Conservation (phyloP, 768 basidiomycete genomes). For the Hygrocybe coccinea region DNA sequence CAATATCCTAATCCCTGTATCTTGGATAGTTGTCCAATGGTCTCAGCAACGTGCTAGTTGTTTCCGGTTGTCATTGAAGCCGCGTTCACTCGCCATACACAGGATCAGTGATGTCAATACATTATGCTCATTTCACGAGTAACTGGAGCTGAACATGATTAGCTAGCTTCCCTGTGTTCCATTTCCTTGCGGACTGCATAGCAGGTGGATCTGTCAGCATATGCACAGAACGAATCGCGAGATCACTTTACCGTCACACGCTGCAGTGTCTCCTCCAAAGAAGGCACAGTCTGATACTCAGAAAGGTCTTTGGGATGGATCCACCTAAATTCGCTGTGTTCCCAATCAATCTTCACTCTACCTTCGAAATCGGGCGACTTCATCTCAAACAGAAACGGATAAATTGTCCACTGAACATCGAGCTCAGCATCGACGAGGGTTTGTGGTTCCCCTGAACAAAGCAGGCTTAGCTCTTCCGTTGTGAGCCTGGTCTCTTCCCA, state of each 20-base stretch:
- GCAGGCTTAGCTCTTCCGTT: neutral
- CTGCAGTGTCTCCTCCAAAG: neutral
- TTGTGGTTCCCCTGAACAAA: neutral
- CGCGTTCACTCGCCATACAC: too few species aligned
- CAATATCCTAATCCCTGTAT: too few species aligned
- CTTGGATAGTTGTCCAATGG: too few species aligned
- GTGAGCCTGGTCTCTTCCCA: neutral
- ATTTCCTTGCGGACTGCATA: too few species aligned
- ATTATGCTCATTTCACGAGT: too few species aligned
- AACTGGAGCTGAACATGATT: too few species aligned
- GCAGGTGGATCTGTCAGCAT: too few species aligned
- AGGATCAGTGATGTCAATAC: too few species aligned
- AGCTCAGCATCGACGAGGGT: neutral
- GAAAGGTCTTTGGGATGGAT: neutral
- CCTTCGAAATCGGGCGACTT: neutral
- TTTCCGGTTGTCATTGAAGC: too few species aligned
- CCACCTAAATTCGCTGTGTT: neutral
- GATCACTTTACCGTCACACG: neutral
- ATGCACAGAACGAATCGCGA: too few species aligned
- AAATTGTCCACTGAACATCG: neutral
- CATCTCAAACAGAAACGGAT: neutral
- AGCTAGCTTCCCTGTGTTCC: too few species aligned
- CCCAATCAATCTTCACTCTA: neutral
- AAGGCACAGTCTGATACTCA: neutral
- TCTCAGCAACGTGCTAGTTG: too few species aligned